phyloP scores from a whole-genome alignment of 2,329 filamentous ascomycete species.

The Hypoxylon sp. region DNA sequence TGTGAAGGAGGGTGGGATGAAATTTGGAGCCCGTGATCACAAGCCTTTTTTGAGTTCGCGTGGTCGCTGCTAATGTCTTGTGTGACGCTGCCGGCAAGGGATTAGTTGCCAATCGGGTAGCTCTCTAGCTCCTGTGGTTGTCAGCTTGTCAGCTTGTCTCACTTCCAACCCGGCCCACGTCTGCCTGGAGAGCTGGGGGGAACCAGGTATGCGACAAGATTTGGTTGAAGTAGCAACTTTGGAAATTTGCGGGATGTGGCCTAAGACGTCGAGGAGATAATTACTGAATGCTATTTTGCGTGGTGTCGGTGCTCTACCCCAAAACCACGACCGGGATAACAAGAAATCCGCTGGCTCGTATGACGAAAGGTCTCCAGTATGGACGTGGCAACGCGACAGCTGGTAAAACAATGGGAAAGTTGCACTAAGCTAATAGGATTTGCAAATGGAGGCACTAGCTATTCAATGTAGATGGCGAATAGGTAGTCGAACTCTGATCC shows the following conservation, averaged over 20 bases:
- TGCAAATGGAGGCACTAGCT: constrained; percentile 2
- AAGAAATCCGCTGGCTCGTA: constrained; percentile 23
- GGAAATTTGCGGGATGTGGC: not conserved
- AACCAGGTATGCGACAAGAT: not conserved
- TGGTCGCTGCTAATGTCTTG: constrained; percentile 30
- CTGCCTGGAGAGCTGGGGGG: constrained; percentile 19
- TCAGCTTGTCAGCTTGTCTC: constrained; percentile 21
- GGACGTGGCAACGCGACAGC: constrained; percentile 39
- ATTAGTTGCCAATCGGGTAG: constrained; percentile 24
- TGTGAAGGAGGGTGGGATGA: constrained; percentile 23
- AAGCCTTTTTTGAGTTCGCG: constrained; percentile 38
- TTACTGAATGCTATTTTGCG: not conserved
- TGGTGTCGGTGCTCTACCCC: not conserved
- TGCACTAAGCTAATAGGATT: constrained; percentile 23
- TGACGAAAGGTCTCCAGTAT: constrained; percentile 15
- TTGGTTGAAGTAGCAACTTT: not conserved
- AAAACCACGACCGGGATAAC: constrained; percentile 9
- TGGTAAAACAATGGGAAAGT: constrained; percentile 15
- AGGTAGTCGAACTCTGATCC: constrained; percentile 23
- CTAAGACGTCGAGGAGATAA: not conserved
- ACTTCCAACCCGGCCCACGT: constrained; percentile 17
- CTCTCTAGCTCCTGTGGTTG: constrained; percentile 12
- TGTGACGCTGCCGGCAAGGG: constrained; percentile 22
- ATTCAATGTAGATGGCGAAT: constrained; percentile 10
- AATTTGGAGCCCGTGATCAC: constrained; percentile 37